Evolutionary conservation across 495 filamentous ascomycete genomes (phyloP), one percentile per base, ranked within the genome.

Genomic region (Staphylotrichum longicolle): DNA sequence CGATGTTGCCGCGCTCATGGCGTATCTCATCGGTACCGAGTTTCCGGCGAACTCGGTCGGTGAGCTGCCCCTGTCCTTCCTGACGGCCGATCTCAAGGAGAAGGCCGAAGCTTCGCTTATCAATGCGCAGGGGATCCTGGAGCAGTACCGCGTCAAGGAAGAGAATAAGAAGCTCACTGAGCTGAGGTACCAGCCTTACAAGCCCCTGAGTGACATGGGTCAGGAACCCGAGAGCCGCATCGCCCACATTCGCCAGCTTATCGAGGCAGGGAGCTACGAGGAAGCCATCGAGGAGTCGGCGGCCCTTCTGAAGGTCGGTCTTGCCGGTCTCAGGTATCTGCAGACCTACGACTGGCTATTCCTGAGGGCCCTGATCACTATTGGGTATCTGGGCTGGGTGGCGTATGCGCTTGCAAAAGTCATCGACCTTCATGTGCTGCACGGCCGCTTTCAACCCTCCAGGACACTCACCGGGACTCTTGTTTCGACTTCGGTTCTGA

Each of bases 331-430:
- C 45, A 84, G 94, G 45, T 99, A 99, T 70, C 82, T 98, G 35
- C 95, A 99, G 71, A 98, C 91, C 0, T 85, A 84, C 62, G 94
- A 99, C 75, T 99, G 95, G 95, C 81, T 98, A n/a, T 98, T 99
- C 77, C 74, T 99, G 40, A 82, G 95, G 54, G 88, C 88, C n/a
- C 82, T 98, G 41, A 89, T 99, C 40, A 95, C 95, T 11, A 70
- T 86, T n/a, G 95, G 95, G 20, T 99, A 97, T 70, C 74, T 97
- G 32, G 94, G 95, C 30, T 99, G 93, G 93, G 96, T 99, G 65
- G 88, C 90, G 12, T 99, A 93, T 77, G 91, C 95, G 0, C 78
- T 96, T 53, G 95, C 91, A 4, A 96, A 90, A 2, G 91, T 97
- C 48, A 83, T 98, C 66, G 89, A 98, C 70, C 76, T 91, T 47